A percentile compares a stretch with the other conserved stretches of the same genome.
These are phyloP conservation scores for Globisporangium middletonii DNA, from an alignment of 352 stramenopile species.

Conservation along the genomic window DNA sequence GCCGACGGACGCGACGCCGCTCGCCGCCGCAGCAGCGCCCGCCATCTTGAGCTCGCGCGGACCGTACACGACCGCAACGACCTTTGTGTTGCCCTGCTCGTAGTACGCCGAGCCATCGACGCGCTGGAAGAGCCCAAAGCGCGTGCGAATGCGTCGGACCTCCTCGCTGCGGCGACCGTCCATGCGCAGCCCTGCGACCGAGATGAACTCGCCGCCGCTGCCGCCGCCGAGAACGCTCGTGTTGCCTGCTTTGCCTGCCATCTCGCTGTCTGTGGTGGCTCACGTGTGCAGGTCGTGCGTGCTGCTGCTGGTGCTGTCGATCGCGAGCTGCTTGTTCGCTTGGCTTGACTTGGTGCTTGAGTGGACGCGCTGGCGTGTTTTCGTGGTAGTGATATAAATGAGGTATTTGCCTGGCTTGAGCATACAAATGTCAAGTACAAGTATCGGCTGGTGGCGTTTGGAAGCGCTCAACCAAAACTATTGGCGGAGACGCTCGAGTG, in stretches of 20 bases:
- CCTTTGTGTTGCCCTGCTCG: constrained; percentile 88
- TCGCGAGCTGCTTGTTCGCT: background rate
- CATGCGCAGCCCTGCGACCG: constrained; percentile 72
- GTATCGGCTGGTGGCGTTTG: no score
- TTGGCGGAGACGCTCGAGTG: background rate
- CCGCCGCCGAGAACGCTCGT: constrained; percentile 48
- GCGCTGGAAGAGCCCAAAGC: constrained; percentile 80
- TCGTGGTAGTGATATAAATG: background rate
- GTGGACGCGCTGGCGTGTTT: background rate
- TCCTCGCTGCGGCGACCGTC: constrained; percentile 83
- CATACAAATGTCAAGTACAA: no score
- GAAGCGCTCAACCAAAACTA: background rate
- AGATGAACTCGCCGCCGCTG: constrained; percentile 74
- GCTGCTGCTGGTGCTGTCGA: background rate
- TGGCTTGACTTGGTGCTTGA: background rate
- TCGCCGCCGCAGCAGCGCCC: constrained; percentile 19
- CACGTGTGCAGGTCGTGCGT: no score
- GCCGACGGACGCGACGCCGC: constrained; percentile 41
- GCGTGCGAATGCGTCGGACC: constrained; percentile 74
- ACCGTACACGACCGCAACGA: constrained; percentile 85
- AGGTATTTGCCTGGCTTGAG: background rate
- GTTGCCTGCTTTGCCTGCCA: constrained; percentile 58
- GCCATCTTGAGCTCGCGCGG: constrained; percentile 69
- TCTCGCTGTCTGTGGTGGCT: constrained; percentile 7
- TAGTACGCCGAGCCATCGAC: constrained; percentile 86